phyloP scores from a whole-genome alignment of 164 flowering plant genomes.

The Berberis vulgaris region DNA sequence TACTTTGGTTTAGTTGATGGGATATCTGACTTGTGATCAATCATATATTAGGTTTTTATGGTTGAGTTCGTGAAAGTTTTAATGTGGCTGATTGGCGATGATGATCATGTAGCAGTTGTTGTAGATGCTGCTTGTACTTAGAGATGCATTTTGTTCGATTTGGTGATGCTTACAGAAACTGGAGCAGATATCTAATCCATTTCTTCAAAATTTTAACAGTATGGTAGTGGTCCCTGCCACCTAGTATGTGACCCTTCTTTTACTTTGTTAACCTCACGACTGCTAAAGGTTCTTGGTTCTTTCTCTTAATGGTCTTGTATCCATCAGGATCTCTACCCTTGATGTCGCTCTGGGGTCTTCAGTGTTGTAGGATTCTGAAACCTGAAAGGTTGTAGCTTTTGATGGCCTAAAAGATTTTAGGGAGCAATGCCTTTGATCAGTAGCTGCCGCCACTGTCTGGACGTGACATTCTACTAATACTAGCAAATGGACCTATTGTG shows the following conservation, averaged over 20 bases:
- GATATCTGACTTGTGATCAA: constrained; percentile 20
- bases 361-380: constrained; percentile 2
- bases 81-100: constrained; percentile 23
- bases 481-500: constrained; percentile 1
- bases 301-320: constrained; percentile 13
- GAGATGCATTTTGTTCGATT: constrained; percentile 24
- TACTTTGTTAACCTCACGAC: constrained; percentile 14
- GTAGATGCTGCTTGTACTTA: constrained; percentile 32
- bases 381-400: constrained; percentile 15
- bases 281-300: constrained; percentile 22
- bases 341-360: constrained; percentile 17
- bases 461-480: constrained; percentile 5
- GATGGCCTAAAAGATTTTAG: constrained; percentile 13
- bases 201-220: constrained; percentile 2
- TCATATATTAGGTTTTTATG: constrained; percentile 38
- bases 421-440: constrained; percentile 7
- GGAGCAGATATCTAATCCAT: not conserved
- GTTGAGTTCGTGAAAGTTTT: constrained; percentile 28
- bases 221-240: constrained; percentile 10
- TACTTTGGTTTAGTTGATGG: not conserved
- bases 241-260: constrained; percentile 2
- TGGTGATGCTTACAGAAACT: constrained; percentile 23
- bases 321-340: constrained; percentile 21
- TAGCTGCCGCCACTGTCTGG: constrained; percentile 17
- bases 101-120: constrained; percentile 30